Percentiles rank a stretch among this genome's conserved stretches.
Conservation (phyloP, 768 basidiomycete genomes). For the Hortiboletus flavorubellus region DNA sequence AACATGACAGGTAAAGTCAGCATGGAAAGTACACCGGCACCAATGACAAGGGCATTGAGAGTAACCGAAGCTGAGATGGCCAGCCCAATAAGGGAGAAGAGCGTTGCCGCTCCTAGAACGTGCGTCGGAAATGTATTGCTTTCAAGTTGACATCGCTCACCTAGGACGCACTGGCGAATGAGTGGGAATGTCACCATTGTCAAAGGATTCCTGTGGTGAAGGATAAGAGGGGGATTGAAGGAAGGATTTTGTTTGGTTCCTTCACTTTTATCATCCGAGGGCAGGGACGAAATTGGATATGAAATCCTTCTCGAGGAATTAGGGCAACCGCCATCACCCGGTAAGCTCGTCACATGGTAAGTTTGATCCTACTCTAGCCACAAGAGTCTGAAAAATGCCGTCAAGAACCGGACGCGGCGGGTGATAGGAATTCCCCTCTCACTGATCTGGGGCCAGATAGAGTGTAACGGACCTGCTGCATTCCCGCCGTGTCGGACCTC, state of each 20-base stretch:
- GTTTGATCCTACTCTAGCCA: not conserved
- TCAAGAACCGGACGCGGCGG: too few relatives aligned
- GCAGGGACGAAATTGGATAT: not conserved
- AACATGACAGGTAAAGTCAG: conserved; percentile 31
- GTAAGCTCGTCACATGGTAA: not conserved
- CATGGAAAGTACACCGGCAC: conserved; percentile 26
- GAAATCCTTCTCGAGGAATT: not conserved
- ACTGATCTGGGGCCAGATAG: not conserved
- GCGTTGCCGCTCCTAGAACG: conserved; percentile 8
- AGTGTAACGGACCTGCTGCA: not conserved
- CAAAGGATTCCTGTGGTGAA: not conserved
- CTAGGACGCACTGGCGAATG: conserved; percentile 20
- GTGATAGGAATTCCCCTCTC: not conserved
- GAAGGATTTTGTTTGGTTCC: not conserved
- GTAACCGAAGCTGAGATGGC: conserved; percentile 26
- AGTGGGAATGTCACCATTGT: conserved; percentile 14
- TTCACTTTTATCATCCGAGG: conserved; percentile 11
- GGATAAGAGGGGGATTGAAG: not conserved
- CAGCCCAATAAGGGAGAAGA: conserved; percentile 33
- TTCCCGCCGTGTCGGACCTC: not conserved
- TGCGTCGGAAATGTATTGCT: not conserved
- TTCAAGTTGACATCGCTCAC: conserved; percentile 9
- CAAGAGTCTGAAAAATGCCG: not conserved
- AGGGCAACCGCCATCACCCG: too few relatives aligned
- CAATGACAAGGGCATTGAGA: conserved; percentile 29